Evolutionary conservation across 2,329 filamentous ascomycete genomes (phyloP).

Genomic region (Sclerotinia subarctica): DNA sequence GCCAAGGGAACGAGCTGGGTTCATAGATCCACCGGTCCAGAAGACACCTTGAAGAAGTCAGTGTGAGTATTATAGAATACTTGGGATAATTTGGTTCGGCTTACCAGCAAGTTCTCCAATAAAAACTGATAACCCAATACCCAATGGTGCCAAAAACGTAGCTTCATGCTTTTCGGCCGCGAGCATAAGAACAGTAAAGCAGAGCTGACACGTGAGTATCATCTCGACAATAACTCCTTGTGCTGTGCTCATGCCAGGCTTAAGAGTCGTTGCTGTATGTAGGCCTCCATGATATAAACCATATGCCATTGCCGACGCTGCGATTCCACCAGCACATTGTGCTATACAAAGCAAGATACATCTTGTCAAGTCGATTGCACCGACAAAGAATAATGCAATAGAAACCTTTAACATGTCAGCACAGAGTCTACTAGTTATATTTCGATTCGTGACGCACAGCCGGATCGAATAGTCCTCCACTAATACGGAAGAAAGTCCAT

Average conservation of each 20-base stretch:
- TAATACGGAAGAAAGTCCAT: constrained; percentile 53
- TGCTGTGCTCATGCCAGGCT: constrained; percentile 41
- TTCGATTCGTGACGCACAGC: constrained; percentile 37
- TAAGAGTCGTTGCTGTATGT: constrained; percentile 44
- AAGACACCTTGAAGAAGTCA: constrained; percentile 41
- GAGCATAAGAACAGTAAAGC: constrained; percentile 52
- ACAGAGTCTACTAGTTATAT: not conserved
- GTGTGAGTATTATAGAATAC: not conserved
- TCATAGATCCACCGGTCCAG: constrained; percentile 48
- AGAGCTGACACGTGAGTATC: constrained; percentile 47
- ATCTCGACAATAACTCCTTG: constrained; percentile 52
- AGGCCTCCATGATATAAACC: constrained; percentile 46
- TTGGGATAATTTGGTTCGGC: not conserved
- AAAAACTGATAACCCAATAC: constrained; percentile 47
- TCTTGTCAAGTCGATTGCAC: constrained; percentile 39
- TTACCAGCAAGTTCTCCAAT: constrained; percentile 43
- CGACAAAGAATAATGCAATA: constrained; percentile 41
- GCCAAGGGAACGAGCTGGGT: constrained; percentile 48
- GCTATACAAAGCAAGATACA: constrained; percentile 37
- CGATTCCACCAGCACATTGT: constrained; percentile 40
- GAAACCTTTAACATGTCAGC: constrained; percentile 35
- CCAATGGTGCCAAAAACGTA: constrained; percentile 48
- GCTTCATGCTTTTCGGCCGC: constrained; percentile 49
- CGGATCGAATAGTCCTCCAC: constrained; percentile 51
- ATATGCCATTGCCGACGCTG: constrained; percentile 44